Base-by-base conservation (phyloP, 495 filamentous ascomycete genomes). In the Xylaria castorea region DNA sequence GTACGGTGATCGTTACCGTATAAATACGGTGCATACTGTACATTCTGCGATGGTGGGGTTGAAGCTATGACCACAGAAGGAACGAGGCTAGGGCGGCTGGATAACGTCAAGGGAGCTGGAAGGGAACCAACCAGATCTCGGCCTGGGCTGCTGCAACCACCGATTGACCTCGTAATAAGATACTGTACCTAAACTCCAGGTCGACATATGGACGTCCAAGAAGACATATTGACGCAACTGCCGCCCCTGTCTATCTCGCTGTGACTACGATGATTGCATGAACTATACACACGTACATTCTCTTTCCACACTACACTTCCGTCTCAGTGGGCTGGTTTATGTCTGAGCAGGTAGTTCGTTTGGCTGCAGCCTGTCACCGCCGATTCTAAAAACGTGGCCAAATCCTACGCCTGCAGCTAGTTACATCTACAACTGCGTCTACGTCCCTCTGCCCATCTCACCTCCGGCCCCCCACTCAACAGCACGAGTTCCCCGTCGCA, bases 371-470 rank as follows among this genome's bases (percentile, higher is more conserved):
- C 65, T 68, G 71, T 73, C 71, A 69, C 71, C 65, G 71, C 71
- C 44, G 65, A 44, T 63, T 72, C 40, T 34, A 22, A 69, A 73
- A 73, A 73, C 71, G 71, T 73, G 71, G 71, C 71, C 64, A 53
- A 57, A 71, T 71, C 68, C 68, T 20, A 62, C 63, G 27, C 42
- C 66, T 55, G 55, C 27, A 55, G 38, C 38, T 40, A 4, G 1
- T 11, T 42, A 12, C 14, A 42, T 42, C 11, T 42, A 42, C 38
- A 12, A 55, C 53, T 20, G 14, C 53, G 48, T 58, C 25, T 8
- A 14, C 53, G 53, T 16, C 12, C 20, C 18, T 20, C 32, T 36
- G 34, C 32, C 61, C 22, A 14, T 44, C 22, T 18, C 38, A 6
- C 22, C 5, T 30, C 6, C 61, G 25, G 48, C 38, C 60, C 58